A percentile compares a stretch with the other conserved stretches of the same genome.
These are phyloP conservation scores for Viola pubescens DNA, from an alignment of 441 rosid species.

Conservation along the genomic window DNA sequence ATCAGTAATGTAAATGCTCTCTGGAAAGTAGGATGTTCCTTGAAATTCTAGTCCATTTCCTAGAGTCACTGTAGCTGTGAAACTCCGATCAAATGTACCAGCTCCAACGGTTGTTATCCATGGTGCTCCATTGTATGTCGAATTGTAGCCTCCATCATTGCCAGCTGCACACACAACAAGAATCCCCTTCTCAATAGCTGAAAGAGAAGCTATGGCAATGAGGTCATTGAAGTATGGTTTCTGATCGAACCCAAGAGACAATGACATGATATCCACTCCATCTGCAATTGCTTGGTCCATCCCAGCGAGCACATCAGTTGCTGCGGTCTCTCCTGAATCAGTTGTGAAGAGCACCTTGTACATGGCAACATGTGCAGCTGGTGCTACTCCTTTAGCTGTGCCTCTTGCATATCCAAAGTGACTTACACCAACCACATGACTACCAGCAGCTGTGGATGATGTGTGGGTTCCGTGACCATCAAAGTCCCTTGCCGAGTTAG, in stretches of 20 bases:
- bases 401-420: constrained; percentile 64
- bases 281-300: constrained; percentile 56
- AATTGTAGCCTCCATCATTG: constrained; percentile 40
- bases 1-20: constrained; percentile 19
- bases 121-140: constrained; percentile 50
- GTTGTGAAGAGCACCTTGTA: constrained; percentile 46
- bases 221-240: constrained; percentile 52
- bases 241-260: constrained; percentile 49
- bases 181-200: constrained; percentile 43
- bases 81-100: constrained; percentile 46
- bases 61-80: constrained; percentile 46
- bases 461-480: constrained; percentile 77
- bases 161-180: constrained; percentile 54
- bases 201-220: constrained; percentile 51
- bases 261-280: constrained; percentile 56
- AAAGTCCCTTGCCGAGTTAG: constrained; percentile 56
- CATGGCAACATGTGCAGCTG: constrained; percentile 47
- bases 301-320: constrained; percentile 57
- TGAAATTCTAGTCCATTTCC: constrained; percentile 31
- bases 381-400: constrained; percentile 61
- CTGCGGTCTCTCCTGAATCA: constrained; percentile 41
- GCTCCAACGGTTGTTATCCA: constrained; percentile 62
- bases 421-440: constrained; percentile 37
- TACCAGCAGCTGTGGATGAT: constrained; percentile 67
- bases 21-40: constrained; percentile 30